phyloP scores from a whole-genome alignment of 1,284 basidiomycete genomes.

The Tilletia caries region DNA sequence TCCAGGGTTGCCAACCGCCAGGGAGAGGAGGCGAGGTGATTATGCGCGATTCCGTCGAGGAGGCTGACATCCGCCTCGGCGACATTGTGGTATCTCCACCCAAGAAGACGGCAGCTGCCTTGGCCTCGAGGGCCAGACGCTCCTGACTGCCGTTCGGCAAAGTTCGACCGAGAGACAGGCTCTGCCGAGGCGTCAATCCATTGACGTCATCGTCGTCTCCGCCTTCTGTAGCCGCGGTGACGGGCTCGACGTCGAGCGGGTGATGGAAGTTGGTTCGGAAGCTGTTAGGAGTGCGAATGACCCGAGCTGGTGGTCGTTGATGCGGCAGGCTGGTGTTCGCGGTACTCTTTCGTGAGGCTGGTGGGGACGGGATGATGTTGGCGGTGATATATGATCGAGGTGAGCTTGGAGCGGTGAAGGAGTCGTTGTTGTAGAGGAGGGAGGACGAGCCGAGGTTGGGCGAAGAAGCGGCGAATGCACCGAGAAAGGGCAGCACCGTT shows the following conservation, averaged over 20 bases:
- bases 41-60: no score
- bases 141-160: not conserved
- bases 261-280: not conserved
- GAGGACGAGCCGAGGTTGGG: no score
- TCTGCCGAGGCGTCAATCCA: not conserved
- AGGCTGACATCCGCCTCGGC: not conserved
- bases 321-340: no score
- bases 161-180: not conserved
- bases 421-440: no score
- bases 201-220: not conserved
- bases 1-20: no score
- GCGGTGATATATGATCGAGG: no score
- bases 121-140: not conserved
- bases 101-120: not conserved
- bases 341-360: no score
- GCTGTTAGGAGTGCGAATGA: not conserved
- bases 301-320: not conserved
- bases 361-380: no score
- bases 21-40: no score
- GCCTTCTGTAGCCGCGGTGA: not conserved
- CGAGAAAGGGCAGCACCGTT: no score
- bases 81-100: not conserved
- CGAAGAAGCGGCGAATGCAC: no score
- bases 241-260: not conserved
- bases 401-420: no score